phyloP scores from a whole-genome alignment of 768 basidiomycete genomes.

The Kwoniella dejecticola region DNA sequence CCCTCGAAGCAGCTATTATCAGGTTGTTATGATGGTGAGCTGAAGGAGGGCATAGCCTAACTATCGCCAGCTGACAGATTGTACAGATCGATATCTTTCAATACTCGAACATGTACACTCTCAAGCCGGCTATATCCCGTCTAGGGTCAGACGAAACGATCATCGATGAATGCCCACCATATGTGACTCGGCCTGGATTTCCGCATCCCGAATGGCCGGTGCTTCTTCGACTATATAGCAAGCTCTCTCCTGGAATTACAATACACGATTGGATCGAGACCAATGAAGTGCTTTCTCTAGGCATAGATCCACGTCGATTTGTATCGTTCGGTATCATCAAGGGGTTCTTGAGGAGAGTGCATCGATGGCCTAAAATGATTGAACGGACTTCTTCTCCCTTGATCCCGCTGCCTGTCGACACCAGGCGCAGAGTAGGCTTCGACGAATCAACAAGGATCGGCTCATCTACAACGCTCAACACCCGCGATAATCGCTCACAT shows the following conservation, averaged over 20 bases:
- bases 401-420: slow-evolving; percentile 26
- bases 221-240: slow-evolving; percentile 81
- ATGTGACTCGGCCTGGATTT: slow-evolving; percentile 76
- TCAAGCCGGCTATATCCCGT: slow-evolving; percentile 82
- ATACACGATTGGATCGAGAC: slow-evolving; percentile 85
- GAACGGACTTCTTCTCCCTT: slow-evolving; percentile 36
- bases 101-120: slow-evolving; percentile 95
- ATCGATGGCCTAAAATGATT: slow-evolving; percentile 78
- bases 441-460: slow-evolving; percentile 35
- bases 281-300: slow-evolving; percentile 68
- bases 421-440: slow-evolving; percentile 42
- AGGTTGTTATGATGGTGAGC: slow-evolving; percentile 78
- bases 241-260: slow-evolving; percentile 77
- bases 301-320: slow-evolving; percentile 91
- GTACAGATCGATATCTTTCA: slow-evolving; percentile 84
- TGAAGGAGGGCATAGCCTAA: background rate
- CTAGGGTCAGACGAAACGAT: slow-evolving; percentile 82
- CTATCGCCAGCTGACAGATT: slow-evolving; percentile 4
- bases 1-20: slow-evolving; percentile 66
- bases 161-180: slow-evolving; percentile 85
- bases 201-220: slow-evolving; percentile 82
- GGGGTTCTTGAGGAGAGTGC: slow-evolving; percentile 90
- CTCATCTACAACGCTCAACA: slow-evolving; percentile 23
- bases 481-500: slow-evolving; percentile 10
- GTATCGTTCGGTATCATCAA: slow-evolving; percentile 97